A percentile compares a stretch with the other conserved stretches of the same genome.
Conservation (phyloP, 2,329 filamentous ascomycete genomes). For the Diaporthe sp. region DNA sequence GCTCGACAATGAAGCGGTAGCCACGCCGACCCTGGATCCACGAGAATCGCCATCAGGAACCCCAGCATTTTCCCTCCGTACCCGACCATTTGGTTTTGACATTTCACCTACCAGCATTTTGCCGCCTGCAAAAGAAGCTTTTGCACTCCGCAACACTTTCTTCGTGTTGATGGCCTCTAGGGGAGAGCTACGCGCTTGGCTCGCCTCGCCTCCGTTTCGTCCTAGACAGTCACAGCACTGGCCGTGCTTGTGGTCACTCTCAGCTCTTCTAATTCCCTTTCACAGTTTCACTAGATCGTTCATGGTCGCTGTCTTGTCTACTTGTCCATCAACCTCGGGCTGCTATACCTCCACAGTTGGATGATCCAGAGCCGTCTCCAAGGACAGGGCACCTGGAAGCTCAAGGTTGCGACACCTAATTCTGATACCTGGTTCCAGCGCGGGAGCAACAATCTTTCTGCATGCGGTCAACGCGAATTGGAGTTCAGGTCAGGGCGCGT, state of each 20-base stretch:
- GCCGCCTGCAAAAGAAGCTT: slow-evolving; percentile 29
- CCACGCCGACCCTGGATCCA: slow-evolving; percentile 12
- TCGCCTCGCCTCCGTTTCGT: slow-evolving; percentile 18
- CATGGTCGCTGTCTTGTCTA: not conserved
- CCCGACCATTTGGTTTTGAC: slow-evolving; percentile 4
- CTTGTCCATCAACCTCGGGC: not conserved
- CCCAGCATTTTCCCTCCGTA: not conserved
- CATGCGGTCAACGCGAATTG: slow-evolving; percentile 18
- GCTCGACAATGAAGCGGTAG: slow-evolving; percentile 77
- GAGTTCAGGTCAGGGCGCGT: slow-evolving; percentile 23
- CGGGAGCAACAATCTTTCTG: not conserved
- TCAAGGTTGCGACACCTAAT: not conserved
- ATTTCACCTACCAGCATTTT: slow-evolving; percentile 5
- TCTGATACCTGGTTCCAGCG: not conserved
- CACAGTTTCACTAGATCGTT: slow-evolving; percentile 23
- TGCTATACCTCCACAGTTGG: slow-evolving; percentile 21
- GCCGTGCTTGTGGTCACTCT: slow-evolving; percentile 12
- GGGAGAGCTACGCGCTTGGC: slow-evolving; percentile 8
- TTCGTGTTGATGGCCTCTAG: not conserved
- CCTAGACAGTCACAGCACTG: slow-evolving; percentile 11
- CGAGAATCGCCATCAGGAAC: not conserved
- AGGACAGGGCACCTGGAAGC: slow-evolving; percentile 12
- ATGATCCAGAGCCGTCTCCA: not conserved
- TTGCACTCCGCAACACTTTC: not conserved
- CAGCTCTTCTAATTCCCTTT: slow-evolving; percentile 19